phyloP scores from a whole-genome alignment of 1,284 basidiomycete species.

The Fomitopsis betulina region DNA sequence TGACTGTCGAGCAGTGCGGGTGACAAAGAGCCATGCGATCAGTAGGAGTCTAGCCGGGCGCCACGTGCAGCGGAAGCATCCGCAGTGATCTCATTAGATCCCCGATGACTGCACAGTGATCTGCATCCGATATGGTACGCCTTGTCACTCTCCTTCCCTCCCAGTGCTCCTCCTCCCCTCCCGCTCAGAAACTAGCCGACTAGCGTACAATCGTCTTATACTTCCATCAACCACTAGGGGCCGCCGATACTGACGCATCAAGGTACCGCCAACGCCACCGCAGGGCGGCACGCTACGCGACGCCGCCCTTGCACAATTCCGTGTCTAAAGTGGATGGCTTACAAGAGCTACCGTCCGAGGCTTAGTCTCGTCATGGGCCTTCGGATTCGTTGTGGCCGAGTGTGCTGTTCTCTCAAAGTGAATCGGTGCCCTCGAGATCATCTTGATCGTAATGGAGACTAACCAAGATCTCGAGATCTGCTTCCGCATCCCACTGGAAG shows the following conservation, averaged over 20 bases:
- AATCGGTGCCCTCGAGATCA: not conserved
- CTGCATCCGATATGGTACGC: not conserved
- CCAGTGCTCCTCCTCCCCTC: not conserved
- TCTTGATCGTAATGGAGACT: slow-evolving; percentile 1
- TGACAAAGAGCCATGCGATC: not conserved
- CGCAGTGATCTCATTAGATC: not conserved
- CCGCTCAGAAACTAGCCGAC: not conserved
- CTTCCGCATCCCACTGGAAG: not conserved
- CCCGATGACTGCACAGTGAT: not conserved
- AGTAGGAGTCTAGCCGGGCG: not conserved
- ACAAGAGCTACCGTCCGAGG: not conserved
- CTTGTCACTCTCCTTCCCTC: not conserved
- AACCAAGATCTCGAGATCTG: slow-evolving; percentile 1
- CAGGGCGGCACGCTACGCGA: not conserved
- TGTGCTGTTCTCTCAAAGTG: no score
- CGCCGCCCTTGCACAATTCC: not conserved
- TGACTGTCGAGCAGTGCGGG: not conserved
- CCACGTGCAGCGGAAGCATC: not conserved
- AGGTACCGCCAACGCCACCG: not conserved
- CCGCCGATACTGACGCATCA: not conserved
- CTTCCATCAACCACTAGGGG: not conserved
- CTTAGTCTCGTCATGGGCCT: not conserved
- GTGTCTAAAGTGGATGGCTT: not conserved
- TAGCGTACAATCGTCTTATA: no score
- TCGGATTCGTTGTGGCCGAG: not conserved